These are phyloP conservation scores for Ceratocystis alfenasii DNA, from an alignment of 2,329 filamentous ascomycete genomes.

Conservation along the genomic window DNA sequence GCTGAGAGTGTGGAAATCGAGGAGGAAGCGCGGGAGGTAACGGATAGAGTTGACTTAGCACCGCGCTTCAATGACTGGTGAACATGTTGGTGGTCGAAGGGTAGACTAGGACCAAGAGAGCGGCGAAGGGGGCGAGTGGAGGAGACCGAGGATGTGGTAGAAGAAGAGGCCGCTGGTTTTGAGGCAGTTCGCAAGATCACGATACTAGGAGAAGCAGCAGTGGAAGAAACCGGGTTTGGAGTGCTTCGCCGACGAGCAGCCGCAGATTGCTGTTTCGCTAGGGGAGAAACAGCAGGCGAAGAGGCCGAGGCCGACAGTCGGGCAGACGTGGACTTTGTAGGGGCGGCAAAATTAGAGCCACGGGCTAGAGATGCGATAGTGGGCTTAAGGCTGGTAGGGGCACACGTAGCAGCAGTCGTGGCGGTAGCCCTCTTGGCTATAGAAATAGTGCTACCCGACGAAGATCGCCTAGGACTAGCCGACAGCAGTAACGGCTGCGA, in stretches of 20 bases:
- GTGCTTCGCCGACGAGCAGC: neutral
- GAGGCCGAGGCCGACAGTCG: slow-evolving; percentile 3
- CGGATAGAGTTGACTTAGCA: slow-evolving; percentile 4
- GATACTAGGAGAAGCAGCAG: slow-evolving; percentile 4
- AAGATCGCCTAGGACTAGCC: neutral
- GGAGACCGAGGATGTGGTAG: neutral
- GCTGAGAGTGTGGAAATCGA: neutral
- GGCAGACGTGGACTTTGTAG: slow-evolving; percentile 9
- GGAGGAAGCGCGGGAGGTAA: slow-evolving; percentile 2
- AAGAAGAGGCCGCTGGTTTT: slow-evolving; percentile 11
- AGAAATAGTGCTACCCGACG: slow-evolving; percentile 1
- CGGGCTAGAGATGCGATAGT: slow-evolving; percentile 19
- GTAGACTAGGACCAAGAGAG: neutral
- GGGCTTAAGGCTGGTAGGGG: slow-evolving; percentile 12
- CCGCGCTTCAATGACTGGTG: slow-evolving; percentile 17
- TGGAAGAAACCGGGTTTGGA: neutral
- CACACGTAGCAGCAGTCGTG: neutral
- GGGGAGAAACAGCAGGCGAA: slow-evolving; percentile 1
- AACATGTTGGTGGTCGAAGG: slow-evolving; percentile 16
- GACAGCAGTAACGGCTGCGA: slow-evolving; percentile 1
- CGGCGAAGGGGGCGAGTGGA: neutral
- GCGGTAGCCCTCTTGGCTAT: neutral
- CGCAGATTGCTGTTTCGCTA: neutral
- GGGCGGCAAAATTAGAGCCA: slow-evolving; percentile 17
- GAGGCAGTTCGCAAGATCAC: slow-evolving; percentile 18